phyloP scores from a whole-genome alignment of 2,329 filamentous ascomycete genomes.

The Fusarium dlaminii region DNA sequence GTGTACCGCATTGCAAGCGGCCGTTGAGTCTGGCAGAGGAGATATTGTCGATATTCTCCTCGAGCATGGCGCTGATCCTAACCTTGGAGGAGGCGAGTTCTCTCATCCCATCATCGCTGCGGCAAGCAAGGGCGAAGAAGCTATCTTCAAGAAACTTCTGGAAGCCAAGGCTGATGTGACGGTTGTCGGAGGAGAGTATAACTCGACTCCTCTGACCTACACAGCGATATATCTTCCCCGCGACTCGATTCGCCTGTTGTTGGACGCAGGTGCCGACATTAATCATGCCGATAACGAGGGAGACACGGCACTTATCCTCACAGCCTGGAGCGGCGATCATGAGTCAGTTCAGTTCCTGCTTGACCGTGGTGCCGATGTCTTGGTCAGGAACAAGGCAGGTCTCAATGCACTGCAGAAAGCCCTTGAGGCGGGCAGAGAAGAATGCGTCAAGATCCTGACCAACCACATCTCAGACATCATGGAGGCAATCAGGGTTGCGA shows the following conservation, averaged over 20 bases:
- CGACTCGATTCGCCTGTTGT: slow-evolving; percentile 44
- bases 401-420: slow-evolving; percentile 19
- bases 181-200: slow-evolving; percentile 47
- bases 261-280: slow-evolving; percentile 51
- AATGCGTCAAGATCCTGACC: slow-evolving; percentile 48
- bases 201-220: slow-evolving; percentile 50
- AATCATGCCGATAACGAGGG: slow-evolving; percentile 48
- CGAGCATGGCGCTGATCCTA: slow-evolving; percentile 49
- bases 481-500: slow-evolving; percentile 18
- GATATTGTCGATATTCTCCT: slow-evolving; percentile 52
- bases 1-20: slow-evolving; percentile 53
- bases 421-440: neutral
- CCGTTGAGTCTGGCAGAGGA: slow-evolving; percentile 47
- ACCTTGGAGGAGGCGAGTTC: slow-evolving; percentile 48
- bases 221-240: slow-evolving; percentile 48
- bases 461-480: slow-evolving; percentile 38
- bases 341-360: slow-evolving; percentile 15
- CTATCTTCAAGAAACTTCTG: slow-evolving; percentile 50
- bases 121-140: slow-evolving; percentile 45
- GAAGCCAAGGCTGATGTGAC: slow-evolving; percentile 49
- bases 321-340: slow-evolving; percentile 46
- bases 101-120: slow-evolving; percentile 51
- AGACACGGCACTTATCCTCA: slow-evolving; percentile 52
- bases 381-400: neutral
- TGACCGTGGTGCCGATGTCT: slow-evolving; percentile 18